Percentiles rank a stretch among this genome's conserved stretches.
Evolutionary conservation across 805 yeast genomes (phyloP).

Genomic region (Candida vaughaniae): DNA sequence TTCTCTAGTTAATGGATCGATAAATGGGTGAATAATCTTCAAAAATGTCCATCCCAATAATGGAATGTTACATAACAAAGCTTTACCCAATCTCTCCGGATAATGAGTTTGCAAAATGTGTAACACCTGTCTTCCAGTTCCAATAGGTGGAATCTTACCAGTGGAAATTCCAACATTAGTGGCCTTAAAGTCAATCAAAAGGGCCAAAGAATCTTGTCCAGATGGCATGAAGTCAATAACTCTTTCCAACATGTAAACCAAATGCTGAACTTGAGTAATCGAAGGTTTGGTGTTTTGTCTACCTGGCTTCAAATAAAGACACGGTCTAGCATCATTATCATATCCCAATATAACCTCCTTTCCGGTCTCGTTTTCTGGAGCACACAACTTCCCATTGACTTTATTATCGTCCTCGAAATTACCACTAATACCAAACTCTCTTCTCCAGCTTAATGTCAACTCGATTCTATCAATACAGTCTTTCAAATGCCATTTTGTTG

Average conservation of each 20-base stretch:
- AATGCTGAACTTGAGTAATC: slow-evolving; percentile 90
- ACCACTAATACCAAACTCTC: slow-evolving; percentile 73
- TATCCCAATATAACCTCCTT: slow-evolving; percentile 89
- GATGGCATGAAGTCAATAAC: slow-evolving; percentile 94
- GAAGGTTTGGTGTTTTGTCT: slow-evolving; percentile 92
- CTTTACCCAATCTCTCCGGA: slow-evolving; percentile 95
- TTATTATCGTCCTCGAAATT: slow-evolving; percentile 41
- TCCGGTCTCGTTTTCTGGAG: slow-evolving; percentile 83
- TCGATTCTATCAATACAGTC: slow-evolving; percentile 75
- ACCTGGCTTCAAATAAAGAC: slow-evolving; percentile 89
- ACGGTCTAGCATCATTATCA: slow-evolving; percentile 88
- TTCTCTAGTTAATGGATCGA: slow-evolving; percentile 92
- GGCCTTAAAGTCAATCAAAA: slow-evolving; percentile 88
- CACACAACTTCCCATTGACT: slow-evolving; percentile 55
- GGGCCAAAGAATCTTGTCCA: slow-evolving; percentile 91
- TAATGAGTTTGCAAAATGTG: slow-evolving; percentile 95
- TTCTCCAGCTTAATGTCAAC: slow-evolving; percentile 85
- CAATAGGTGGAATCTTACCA: slow-evolving; percentile 82
- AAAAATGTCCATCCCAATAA: slow-evolving; percentile 92
- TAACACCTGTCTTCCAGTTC: slow-evolving; percentile 87
- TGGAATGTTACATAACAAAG: slow-evolving; percentile 88
- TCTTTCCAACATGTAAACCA: slow-evolving; percentile 88
- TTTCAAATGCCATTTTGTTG: slow-evolving; percentile 82
- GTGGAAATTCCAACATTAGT: slow-evolving; percentile 59
- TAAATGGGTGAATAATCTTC: slow-evolving; percentile 90